Evolutionary conservation across 2,329 filamentous ascomycete genomes (phyloP).

Genomic region (Scolecobasidium constrictum): DNA sequence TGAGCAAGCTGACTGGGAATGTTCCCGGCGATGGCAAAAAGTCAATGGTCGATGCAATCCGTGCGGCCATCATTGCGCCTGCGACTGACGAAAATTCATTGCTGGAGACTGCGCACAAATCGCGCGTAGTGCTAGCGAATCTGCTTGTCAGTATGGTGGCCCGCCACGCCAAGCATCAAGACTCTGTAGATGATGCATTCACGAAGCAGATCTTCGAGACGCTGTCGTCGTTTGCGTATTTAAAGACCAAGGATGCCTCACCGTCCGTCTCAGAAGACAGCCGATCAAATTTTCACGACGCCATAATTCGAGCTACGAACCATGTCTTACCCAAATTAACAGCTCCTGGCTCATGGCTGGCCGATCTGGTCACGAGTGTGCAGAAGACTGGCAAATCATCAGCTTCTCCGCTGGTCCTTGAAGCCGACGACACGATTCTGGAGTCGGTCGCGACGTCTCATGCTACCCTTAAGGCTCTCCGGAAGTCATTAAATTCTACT

Average conservation of each 20-base stretch:
- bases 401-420: constrained; percentile 22
- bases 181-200: background rate
- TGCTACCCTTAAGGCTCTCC: constrained; percentile 14
- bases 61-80: constrained; percentile 33
- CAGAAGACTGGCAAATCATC: constrained; percentile 14
- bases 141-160: background rate
- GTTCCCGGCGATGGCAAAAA: constrained; percentile 31
- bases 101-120: constrained; percentile 35
- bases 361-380: background rate
- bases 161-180: constrained; percentile 8
- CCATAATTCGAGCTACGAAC: constrained; percentile 44
- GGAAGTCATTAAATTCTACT: constrained; percentile 15
- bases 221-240: background rate
- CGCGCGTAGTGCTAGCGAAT: constrained; percentile 35
- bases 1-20: constrained; percentile 61
- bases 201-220: background rate
- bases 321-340: constrained; percentile 28
- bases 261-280: constrained; percentile 36
- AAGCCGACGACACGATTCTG: constrained; percentile 33
- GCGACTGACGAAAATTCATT: constrained; percentile 32
- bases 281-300: constrained; percentile 41
- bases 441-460: constrained; percentile 25
- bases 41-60: background rate
- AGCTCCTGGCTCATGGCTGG: constrained; percentile 6
- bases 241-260: constrained; percentile 23